These are phyloP conservation scores for Alnus rubra DNA, from an alignment of 306 rosid genomes.

Conservation along the genomic window DNA sequence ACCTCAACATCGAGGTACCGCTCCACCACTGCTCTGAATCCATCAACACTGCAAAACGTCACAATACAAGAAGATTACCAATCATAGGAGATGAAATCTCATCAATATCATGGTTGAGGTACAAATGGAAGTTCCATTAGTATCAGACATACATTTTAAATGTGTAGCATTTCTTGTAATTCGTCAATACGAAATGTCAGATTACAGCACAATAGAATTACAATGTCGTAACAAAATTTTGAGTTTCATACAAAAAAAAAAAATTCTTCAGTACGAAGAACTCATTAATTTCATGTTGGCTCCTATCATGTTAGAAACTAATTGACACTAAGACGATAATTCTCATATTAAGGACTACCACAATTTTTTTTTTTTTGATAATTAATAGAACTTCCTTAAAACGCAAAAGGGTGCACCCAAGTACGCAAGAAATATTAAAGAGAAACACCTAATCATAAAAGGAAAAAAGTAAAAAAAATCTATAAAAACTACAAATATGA, in stretches of 20 bases:
- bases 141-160: background rate
- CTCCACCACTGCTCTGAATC: conserved; percentile 84
- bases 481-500: too few relatives aligned
- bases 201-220: background rate
- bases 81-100: background rate
- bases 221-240: background rate
- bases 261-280: background rate
- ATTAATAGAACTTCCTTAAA: too few relatives aligned
- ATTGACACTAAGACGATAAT: background rate
- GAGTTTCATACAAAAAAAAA: background rate
- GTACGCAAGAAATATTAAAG: too few relatives aligned
- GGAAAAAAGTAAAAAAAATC: too few relatives aligned
- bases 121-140: background rate
- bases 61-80: conserved; percentile 9
- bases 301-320: background rate
- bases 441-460: too few relatives aligned
- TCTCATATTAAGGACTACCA: background rate
- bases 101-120: background rate
- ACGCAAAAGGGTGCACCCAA: too few relatives aligned
- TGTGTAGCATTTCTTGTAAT: background rate
- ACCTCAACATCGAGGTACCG: conserved; percentile 83
- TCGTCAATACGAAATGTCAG: background rate
- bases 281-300: background rate
- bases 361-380: too few relatives aligned
- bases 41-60: conserved; percentile 63